phyloP scores from a whole-genome alignment of 2,329 filamentous ascomycete species.

The Xylariaceae sp. region DNA sequence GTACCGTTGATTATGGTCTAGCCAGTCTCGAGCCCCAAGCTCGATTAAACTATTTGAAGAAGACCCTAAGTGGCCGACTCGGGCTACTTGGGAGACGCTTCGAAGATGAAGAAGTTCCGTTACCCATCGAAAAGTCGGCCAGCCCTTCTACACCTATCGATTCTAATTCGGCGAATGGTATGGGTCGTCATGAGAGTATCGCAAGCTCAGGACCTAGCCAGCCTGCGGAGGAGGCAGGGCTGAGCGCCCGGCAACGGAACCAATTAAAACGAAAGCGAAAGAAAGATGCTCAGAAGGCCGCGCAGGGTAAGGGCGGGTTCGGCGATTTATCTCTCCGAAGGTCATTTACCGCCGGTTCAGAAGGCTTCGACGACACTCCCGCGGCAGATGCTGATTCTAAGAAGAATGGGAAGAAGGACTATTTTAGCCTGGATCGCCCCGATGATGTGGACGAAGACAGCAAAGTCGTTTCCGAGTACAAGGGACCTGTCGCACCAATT shows the following conservation, averaged over 20 bases:
- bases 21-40: conserved; percentile 77
- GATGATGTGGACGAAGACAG: conserved; percentile 79
- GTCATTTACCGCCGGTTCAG: conserved; percentile 56
- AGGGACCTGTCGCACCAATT: conserved; percentile 74
- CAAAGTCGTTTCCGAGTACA: conserved; percentile 94
- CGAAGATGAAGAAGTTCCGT: conserved; percentile 73
- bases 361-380: conserved; percentile 59
- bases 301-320: conserved; percentile 78
- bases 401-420: conserved; percentile 69
- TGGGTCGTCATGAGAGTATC: conserved; percentile 34
- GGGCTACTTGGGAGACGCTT: conserved; percentile 81
- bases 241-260: conserved; percentile 93
- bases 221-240: conserved; percentile 58
- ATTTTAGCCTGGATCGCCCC: conserved; percentile 82
- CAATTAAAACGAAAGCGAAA: conserved; percentile 93
- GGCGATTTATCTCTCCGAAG: conserved; percentile 76
- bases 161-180: conserved; percentile 25
- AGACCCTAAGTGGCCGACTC: conserved; percentile 74
- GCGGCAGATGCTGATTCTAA: conserved; percentile 47
- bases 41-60: conserved; percentile 82
- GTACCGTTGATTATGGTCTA: conserved; percentile 79
- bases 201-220: conserved; percentile 32
- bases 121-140: conserved; percentile 54
- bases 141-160: conserved; percentile 45
- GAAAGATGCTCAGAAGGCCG: conserved; percentile 80